Percentiles rank a stretch among this genome's conserved stretches.
Conservation (phyloP, 306 rosid species). For the Glycine latifolia region DNA sequence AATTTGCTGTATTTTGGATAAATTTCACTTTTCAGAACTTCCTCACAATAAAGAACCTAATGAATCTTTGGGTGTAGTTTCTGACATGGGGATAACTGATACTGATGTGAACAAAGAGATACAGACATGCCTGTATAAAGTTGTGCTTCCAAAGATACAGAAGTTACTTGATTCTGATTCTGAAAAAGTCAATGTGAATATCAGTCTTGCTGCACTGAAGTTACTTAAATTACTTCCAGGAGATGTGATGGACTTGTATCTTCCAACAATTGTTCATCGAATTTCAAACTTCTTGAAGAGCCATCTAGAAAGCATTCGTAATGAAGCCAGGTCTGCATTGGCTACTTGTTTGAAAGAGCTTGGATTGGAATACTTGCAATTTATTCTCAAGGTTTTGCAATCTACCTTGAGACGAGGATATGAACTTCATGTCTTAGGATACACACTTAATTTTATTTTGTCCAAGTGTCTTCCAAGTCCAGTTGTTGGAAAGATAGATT, state of each 20-base stretch:
- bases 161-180: slow-evolving; percentile 77
- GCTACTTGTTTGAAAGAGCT: slow-evolving; percentile 91
- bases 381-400: slow-evolving; percentile 74
- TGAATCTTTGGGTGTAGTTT: slow-evolving; percentile 47
- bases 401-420: slow-evolving; percentile 83
- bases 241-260: slow-evolving; percentile 84
- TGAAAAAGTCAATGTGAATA: slow-evolving; percentile 77
- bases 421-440: slow-evolving; percentile 93
- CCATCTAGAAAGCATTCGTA: slow-evolving; percentile 84
- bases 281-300: slow-evolving; percentile 85
- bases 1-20: slow-evolving; percentile 81
- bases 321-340: slow-evolving; percentile 91
- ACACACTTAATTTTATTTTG: slow-evolving; percentile 80
- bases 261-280: slow-evolving; percentile 79
- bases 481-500: slow-evolving; percentile 76
- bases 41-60: slow-evolving; percentile 40
- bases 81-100: slow-evolving; percentile 48
- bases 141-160: slow-evolving; percentile 82
- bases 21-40: slow-evolving; percentile 74
- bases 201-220: slow-evolving; percentile 84
- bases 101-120: slow-evolving; percentile 55
- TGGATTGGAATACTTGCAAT: slow-evolving; percentile 87
- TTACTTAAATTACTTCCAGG: slow-evolving; percentile 84
- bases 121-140: slow-evolving; percentile 69
- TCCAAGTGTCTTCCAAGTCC: slow-evolving; percentile 70